Percentiles rank a stretch among this genome's conserved stretches.
Evolutionary conservation across 2,329 filamentous ascomycete species (phyloP).

Genomic region (Phialemonium atrogriseum): DNA sequence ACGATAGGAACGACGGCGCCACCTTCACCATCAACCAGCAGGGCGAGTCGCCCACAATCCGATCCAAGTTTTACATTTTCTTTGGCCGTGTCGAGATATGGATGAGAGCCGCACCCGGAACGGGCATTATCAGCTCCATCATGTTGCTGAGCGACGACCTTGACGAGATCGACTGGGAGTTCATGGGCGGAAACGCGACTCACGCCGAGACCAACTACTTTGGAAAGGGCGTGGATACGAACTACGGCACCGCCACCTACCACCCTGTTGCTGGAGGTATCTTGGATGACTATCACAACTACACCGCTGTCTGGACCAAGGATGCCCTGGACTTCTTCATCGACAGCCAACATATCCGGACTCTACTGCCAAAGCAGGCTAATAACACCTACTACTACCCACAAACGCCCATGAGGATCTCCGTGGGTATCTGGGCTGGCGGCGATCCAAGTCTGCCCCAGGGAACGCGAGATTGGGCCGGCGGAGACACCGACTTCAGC

Average conservation of each 20-base stretch:
- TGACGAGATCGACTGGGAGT: constrained; percentile 86
- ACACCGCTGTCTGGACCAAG: constrained; percentile 66
- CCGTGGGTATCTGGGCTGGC: constrained; percentile 59
- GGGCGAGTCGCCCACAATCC: constrained; percentile 70
- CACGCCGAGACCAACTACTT: constrained; percentile 69
- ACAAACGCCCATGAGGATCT: constrained; percentile 68
- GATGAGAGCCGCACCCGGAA: constrained; percentile 67
- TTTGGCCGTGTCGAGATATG: constrained; percentile 71
- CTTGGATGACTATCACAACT: constrained; percentile 61
- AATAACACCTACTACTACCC: constrained; percentile 58
- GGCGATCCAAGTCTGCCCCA: constrained; percentile 46
- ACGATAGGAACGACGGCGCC: constrained; percentile 54
- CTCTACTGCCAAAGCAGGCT: constrained; percentile 51
- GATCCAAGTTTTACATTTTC: constrained; percentile 77
- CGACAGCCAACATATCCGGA: constrained; percentile 58
- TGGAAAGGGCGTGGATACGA: constrained; percentile 62
- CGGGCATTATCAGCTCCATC: constrained; percentile 72
- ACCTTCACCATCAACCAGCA: constrained; percentile 62
- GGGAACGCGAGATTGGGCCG: constrained; percentile 61
- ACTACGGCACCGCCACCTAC: constrained; percentile 55
- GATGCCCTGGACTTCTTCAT: constrained; percentile 61
- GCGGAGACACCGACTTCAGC: constrained; percentile 58
- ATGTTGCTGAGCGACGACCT: constrained; percentile 78
- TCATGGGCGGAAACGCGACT: constrained; percentile 58
- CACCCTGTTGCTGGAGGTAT: constrained; percentile 45